Base-by-base conservation (phyloP, 1,139 yeast species). In the Diutina catenulata region DNA sequence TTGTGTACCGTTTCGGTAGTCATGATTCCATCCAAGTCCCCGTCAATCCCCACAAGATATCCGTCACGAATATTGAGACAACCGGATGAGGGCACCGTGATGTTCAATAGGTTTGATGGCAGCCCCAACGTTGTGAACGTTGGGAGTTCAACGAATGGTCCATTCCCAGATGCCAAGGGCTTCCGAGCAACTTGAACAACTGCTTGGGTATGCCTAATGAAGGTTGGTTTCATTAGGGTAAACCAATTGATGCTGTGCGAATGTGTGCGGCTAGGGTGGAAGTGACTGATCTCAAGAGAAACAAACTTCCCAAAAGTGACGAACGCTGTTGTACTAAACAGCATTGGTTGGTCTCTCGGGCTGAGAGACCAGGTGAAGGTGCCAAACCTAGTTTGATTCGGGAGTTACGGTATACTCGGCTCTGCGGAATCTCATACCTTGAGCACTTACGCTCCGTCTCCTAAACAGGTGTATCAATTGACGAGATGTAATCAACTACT, bases 111-210 rank as follows among this genome's bases (percentile, higher is more conserved):
- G 29, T 54, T 49, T 28, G 58, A 48, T 4, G 59, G 56, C 10
- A 45, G 40, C 4, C 68, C 69, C 1, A 63, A 38, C 4, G 67
- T 59, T 27, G 46, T 47, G 45, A 64, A 62, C 22, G 46, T 43
- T 1, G 43, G 43, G n/a, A 42, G 18, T 39, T 61, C 68, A 13
- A 59, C 49, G 40, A 66, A 65, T 11, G 71, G 71, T 1, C 71
- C 71, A 28, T 16, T 24, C 26, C 36, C 42, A 33, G 35, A 24
- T 4, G 28, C 36, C 13, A 22, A 27, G 15, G 38, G 37, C 25
- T 26, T 25, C 28, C 15, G 24, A 6, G 38, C 32, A 23, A 27
- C 16, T 26, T 22, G 24, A 11, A 31, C 18, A 24, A 14, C 16
- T n/a, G n/a, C n/a, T n/a, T n/a, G n/a, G n/a, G n/a, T n/a, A n/a